phyloP scores from a whole-genome alignment of 2,329 filamentous ascomycete genomes.

The Aureobasidium subglaciale region DNA sequence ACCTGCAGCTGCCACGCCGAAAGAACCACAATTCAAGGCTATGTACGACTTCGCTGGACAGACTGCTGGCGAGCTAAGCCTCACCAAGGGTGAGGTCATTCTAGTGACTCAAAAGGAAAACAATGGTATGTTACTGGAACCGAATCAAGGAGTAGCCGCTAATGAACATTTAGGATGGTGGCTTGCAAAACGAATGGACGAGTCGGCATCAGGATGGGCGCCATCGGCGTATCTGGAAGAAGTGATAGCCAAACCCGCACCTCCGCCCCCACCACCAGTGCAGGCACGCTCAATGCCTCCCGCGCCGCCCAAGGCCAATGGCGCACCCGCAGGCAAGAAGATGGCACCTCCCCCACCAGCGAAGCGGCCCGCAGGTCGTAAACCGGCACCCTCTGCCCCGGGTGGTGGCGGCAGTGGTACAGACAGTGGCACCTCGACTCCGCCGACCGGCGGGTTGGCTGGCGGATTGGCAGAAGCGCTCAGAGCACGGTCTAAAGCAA shows the following conservation, averaged over 20 bases:
- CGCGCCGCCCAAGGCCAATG: slow-evolving; percentile 42
- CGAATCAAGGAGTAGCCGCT: background rate
- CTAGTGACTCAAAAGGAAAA: slow-evolving; percentile 89
- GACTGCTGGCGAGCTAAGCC: slow-evolving; percentile 74
- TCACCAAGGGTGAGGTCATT: slow-evolving; percentile 72
- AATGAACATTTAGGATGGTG: slow-evolving; percentile 63
- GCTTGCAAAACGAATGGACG: slow-evolving; percentile 69
- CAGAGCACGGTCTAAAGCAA: slow-evolving; percentile 42
- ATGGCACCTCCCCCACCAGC: slow-evolving; percentile 69
- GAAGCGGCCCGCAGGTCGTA: slow-evolving; percentile 70
- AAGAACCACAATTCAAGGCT: slow-evolving; percentile 77
- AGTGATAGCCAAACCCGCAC: slow-evolving; percentile 52
- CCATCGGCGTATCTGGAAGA: slow-evolving; percentile 93
- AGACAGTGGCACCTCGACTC: slow-evolving; percentile 30
- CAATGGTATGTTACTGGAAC: slow-evolving; percentile 61
- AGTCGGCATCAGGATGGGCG: slow-evolving; percentile 78
- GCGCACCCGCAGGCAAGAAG: slow-evolving; percentile 52
- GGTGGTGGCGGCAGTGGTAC: slow-evolving; percentile 53
- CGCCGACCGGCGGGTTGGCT: slow-evolving; percentile 36
- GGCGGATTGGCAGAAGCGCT: slow-evolving; percentile 45
- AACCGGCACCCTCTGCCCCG: slow-evolving; percentile 58
- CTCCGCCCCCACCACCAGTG: slow-evolving; percentile 45
- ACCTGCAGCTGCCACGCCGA: slow-evolving; percentile 50
- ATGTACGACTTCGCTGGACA: slow-evolving; percentile 88
- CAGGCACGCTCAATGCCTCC: slow-evolving; percentile 51